Base-by-base conservation (phyloP, 768 basidiomycete genomes). In the Panaeolus papilionaceus region DNA sequence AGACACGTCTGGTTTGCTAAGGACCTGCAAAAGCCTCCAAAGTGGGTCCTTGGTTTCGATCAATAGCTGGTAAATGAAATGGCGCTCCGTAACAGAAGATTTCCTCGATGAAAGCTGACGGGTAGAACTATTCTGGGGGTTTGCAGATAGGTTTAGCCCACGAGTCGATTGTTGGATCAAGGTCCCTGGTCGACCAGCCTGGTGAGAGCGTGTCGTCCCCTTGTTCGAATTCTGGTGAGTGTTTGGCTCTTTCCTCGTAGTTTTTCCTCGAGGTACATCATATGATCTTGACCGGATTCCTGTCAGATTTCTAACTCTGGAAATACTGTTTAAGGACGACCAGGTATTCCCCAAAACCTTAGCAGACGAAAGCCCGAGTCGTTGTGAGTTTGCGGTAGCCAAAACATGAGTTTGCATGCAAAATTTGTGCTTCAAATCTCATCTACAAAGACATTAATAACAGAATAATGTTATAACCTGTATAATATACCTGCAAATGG, bases 21-120 rank as follows among this genome's bases (percentile, higher is more conserved):
- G 64, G 8, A 51, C 44, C 11, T 10, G 38, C 4, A 45, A 45
- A 38, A 64, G 38, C n/a, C 39, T 40, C 47, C 39, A 64, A 3
- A 45, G 45, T 38, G 64, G 64, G 47, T 64, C 47, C 8, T 38
- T 64, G 45, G 64, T 64, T 47, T 49, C 64, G n/a, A 18, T n/a
- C 33, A 18, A 64, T 9, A 64, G 44, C 37, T 37, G 45, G 12
- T 47, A 20, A 4, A 64, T 38, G 38, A 64, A 64, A 26, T 38
- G 11, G 4, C 64, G 64, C 18, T 39, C 64, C 38, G 64, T 51
- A 38, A 37, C 20, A 11, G 45, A 10, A 11, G 8, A 16, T 33
- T 26, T 33, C 12, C 33, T 28, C 10, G 28, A 58, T 16, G 28
- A 58, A 7, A 58, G 4, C 4, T 6, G 8, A 14, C 54, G 26